Evolutionary conservation across 163 green algal genomes (phyloP).

Genomic region (Volvox carteri): DNA sequence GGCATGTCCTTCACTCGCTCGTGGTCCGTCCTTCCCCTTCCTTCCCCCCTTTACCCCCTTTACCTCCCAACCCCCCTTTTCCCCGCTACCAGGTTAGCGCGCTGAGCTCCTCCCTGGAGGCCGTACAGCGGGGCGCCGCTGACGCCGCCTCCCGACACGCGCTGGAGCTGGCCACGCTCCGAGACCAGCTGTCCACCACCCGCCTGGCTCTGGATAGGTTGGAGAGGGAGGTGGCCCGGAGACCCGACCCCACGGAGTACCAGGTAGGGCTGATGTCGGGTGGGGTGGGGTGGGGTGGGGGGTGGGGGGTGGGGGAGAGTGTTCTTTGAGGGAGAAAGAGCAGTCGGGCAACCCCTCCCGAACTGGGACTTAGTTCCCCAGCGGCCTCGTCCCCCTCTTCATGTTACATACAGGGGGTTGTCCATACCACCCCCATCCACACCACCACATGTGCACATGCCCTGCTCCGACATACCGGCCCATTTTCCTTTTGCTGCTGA

Average conservation of each 20-base stretch:
- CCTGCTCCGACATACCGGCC: too few relatives aligned
- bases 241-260: slow-evolving; percentile 40
- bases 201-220: slow-evolving; percentile 26
- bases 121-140: slow-evolving; percentile 19
- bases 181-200: slow-evolving; percentile 37
- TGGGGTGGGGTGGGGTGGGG: neutral
- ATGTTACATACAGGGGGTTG: too few relatives aligned
- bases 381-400: too few relatives aligned
- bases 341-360: too few relatives aligned
- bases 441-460: neutral
- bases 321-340: too few relatives aligned
- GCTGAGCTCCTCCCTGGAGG: slow-evolving; percentile 20
- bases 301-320: neutral
- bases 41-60: neutral
- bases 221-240: slow-evolving; percentile 43
- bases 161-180: slow-evolving; percentile 31
- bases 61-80: neutral
- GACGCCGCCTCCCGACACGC: slow-evolving; percentile 39
- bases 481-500: too few relatives aligned
- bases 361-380: too few relatives aligned
- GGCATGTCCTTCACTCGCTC: too few relatives aligned
- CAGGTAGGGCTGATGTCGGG: slow-evolving; percentile 21
- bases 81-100: slow-evolving; percentile 7
- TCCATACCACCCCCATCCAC: too few relatives aligned
- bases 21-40: neutral